Evolutionary conservation across 345 rosid genomes (phyloP), one percentile per base, ranked within the genome.

Genomic region (Hirschfeldia incana): DNA sequence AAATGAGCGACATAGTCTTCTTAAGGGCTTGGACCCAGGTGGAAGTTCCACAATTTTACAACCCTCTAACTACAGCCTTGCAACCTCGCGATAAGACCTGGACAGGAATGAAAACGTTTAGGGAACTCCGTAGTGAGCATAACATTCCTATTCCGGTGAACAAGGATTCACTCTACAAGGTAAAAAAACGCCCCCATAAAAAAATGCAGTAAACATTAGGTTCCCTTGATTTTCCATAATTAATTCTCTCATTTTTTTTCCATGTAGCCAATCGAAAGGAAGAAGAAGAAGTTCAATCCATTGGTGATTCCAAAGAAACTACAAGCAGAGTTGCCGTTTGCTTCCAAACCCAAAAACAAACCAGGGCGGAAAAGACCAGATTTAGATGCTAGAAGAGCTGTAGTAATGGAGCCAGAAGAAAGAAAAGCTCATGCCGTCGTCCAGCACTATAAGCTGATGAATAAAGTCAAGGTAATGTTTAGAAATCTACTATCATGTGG

Each of bases 101-200:
- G 98, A 86, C 82, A 80, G 98, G 98, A 60, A 94, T 94, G 98
- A 94, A 90, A 89, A 89, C 98, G 17, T 73, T 94, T 13, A 87
- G 93, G 1, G 88, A 94, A 80, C 87, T 92, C 83, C 88, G 94
- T 79, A 91, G 89, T 65, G 97, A 94, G 69, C 75, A 85, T 17
- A 83, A 84, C 80, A 78, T 91, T 76, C 84, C 94, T 27, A 39
- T 90, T 81, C 97, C 97, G 16, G 87, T 90, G 60, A 93, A 90
- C 78, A 93, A 87, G 86, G 98, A 95, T 79, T 91, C 97, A 1
- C 82, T 86, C 21, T 95, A 93, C 90, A 91, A 90, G 96, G 98
- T 91, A 57, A 13, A 12, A 3, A 44, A 44, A 4, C 12, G 13
- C 3, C 51, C 21, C 21, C 13, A 29, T 68, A n/a, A 21, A 21